Evolutionary conservation across 2,329 filamentous ascomycete genomes (phyloP).

Genomic region (Botrytis byssoidea): DNA sequence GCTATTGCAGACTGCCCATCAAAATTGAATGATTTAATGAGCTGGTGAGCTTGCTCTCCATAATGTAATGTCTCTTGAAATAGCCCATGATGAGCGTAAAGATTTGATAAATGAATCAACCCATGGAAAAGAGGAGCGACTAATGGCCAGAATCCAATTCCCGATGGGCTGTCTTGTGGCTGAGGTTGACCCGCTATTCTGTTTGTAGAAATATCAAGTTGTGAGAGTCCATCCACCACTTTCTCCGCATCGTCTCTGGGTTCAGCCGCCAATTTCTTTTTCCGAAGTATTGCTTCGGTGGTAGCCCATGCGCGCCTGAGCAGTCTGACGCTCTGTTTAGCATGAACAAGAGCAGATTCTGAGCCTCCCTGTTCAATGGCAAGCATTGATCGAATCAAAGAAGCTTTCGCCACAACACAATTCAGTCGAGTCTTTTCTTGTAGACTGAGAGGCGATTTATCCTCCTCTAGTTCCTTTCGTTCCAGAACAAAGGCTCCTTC

Average conservation of each 20-base stretch:
- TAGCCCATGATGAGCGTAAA: constrained; percentile 82
- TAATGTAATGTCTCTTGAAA: constrained; percentile 88
- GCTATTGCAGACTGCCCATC: constrained; percentile 51
- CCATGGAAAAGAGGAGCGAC: constrained; percentile 71
- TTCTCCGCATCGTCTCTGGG: constrained; percentile 30
- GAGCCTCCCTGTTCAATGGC: constrained; percentile 49
- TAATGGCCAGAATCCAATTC: constrained; percentile 76
- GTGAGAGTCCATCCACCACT: constrained; percentile 38
- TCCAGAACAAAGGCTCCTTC: constrained; percentile 33
- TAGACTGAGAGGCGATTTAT: constrained; percentile 23
- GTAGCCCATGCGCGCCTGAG: constrained; percentile 43
- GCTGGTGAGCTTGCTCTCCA: constrained; percentile 76
- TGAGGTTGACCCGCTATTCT: constrained; percentile 43
- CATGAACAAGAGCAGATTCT: constrained; percentile 56
- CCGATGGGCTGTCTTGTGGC: constrained; percentile 43
- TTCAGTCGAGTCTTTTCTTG: constrained; percentile 33
- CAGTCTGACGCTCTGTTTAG: constrained; percentile 56
- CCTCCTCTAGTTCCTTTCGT: constrained; percentile 25
- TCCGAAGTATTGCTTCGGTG: constrained; percentile 35
- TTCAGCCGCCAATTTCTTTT: constrained; percentile 9
- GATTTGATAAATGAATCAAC: constrained; percentile 68
- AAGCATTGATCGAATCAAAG: constrained; percentile 38
- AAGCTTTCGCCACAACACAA: constrained; percentile 41
- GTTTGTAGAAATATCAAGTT: constrained; percentile 39
- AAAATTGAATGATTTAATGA: constrained; percentile 50